Evolutionary conservation across 345 rosid species (phyloP).

Genomic region (Luvunga scandens): DNA sequence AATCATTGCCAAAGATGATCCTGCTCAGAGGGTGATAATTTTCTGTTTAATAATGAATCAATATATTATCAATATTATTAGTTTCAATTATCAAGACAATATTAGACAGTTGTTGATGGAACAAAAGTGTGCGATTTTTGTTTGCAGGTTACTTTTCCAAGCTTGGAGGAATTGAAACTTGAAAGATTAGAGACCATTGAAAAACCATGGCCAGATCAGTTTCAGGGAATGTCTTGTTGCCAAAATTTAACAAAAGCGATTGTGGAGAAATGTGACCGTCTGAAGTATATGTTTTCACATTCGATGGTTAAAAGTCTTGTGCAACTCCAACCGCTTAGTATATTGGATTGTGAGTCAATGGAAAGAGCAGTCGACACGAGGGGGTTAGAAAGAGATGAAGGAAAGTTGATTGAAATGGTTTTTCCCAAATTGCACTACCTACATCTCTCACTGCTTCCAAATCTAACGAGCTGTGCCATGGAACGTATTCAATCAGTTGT

Average conservation of each 20-base stretch:
- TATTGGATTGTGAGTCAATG: accelerated
- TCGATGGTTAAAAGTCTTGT: not conserved
- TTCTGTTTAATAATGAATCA: too few relatives aligned
- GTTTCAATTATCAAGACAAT: too few relatives aligned
- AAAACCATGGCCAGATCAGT: not conserved
- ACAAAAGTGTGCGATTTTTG: not conserved
- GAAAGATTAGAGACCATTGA: not conserved
- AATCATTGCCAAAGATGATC: too few relatives aligned
- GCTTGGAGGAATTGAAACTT: not conserved
- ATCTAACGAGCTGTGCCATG: not conserved
- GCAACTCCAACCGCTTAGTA: not conserved
- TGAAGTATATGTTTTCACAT: not conserved
- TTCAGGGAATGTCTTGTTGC: not conserved
- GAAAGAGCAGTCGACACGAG: too few relatives aligned
- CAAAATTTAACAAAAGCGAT: not conserved
- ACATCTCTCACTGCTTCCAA: not conserved
- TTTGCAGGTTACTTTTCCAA: not conserved
- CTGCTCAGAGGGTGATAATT: too few relatives aligned
- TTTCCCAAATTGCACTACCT: too few relatives aligned
- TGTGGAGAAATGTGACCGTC: not conserved
- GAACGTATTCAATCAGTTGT: too few relatives aligned
- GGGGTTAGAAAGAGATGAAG: too few relatives aligned
- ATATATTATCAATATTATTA: too few relatives aligned
- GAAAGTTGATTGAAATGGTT: too few relatives aligned
- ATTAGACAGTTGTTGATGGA: too few relatives aligned